phyloP scores from a whole-genome alignment of 1,139 yeast species.

The Spathaspora jeffriesii region DNA sequence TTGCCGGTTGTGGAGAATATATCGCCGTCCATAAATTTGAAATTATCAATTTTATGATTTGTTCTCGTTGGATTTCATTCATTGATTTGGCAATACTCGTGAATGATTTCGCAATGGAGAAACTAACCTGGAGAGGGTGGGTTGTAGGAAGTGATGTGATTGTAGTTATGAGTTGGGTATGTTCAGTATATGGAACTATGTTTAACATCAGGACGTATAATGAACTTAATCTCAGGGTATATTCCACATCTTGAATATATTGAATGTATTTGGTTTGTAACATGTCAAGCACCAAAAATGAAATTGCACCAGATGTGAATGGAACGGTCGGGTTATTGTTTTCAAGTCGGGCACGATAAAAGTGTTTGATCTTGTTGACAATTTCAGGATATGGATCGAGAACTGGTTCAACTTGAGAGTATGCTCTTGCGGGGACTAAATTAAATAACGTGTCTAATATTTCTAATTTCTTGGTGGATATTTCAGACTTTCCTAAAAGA shows the following conservation, averaged over 20 bases:
- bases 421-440: conserved; percentile 61
- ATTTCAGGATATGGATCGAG: conserved; percentile 16
- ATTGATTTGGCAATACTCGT: conserved; percentile 29
- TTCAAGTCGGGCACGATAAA: conserved; percentile 14
- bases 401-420: conserved; percentile 41
- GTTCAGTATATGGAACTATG: conserved; percentile 54
- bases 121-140: no score
- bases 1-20: conserved; percentile 42
- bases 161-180: no score
- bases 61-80: conserved; percentile 26
- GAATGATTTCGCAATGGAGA: conserved; percentile 50
- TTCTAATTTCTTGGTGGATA: conserved; percentile 25
- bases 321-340: conserved; percentile 25
- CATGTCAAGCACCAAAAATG: conserved; percentile 37
- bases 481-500: conserved; percentile 20
- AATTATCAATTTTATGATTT: conserved; percentile 34
- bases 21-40: conserved; percentile 50
- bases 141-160: no score
- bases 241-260: conserved; percentile 16
- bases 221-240: conserved; percentile 4
- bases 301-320: conserved; percentile 42
- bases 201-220: conserved; percentile 27
- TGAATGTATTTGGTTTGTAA: conserved; percentile 33
- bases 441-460: conserved; percentile 41
- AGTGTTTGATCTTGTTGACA: conserved; percentile 17